Evolutionary conservation across 2,329 filamentous ascomycete species (phyloP), one percentile per base, ranked within the genome.

Genomic region (Aspergillus tubingensis): DNA sequence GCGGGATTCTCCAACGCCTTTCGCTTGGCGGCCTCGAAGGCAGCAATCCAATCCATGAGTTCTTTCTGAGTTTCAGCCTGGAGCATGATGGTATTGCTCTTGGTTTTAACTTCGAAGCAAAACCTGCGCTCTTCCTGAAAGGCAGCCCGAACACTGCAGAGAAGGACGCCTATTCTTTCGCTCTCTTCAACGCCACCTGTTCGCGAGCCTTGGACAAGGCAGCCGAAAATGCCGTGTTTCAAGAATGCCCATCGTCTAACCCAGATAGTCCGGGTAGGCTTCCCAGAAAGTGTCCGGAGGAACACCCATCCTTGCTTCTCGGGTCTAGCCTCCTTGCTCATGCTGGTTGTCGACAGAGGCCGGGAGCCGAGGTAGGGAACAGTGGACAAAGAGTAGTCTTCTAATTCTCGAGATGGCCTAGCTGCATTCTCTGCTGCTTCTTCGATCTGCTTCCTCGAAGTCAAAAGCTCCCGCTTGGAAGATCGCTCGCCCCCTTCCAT

Each of bases 61-160:
- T 98, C 91, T 53, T 81, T 82, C 74, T 99, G 95, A 0, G 92
- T 96, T 74, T 99, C 95, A 4, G 94, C 91, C 77, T 99, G 95
- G 3, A 99, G 82, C 61, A 97, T 81, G 64, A 96, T 88, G 53
- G 89, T 95, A 64, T 91, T 91, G 70, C 91, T 96, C 76, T 97
- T 99, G 2, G 95, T 99, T 81, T 98, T 99, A 70, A 99, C 90
- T 77, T 99, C 95, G 70, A 99, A 97, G 74, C 95, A 98, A 77
- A 98, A 99, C 15, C 95, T 86, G 41, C 95, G 87, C 71, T 99
- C 95, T 77, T 99, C 95, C 67, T 91, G 88, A 54, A 96, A 90
- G 0, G 93, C 92, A 17, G 93, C 92, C 69, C 94, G 91, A 52
- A 95, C 90, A 70, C 91, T 96, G 79, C 95, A 99, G 41, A 99